Conservation (phyloP, 176 grass and related monocot species). For the Zea luxurians region DNA sequence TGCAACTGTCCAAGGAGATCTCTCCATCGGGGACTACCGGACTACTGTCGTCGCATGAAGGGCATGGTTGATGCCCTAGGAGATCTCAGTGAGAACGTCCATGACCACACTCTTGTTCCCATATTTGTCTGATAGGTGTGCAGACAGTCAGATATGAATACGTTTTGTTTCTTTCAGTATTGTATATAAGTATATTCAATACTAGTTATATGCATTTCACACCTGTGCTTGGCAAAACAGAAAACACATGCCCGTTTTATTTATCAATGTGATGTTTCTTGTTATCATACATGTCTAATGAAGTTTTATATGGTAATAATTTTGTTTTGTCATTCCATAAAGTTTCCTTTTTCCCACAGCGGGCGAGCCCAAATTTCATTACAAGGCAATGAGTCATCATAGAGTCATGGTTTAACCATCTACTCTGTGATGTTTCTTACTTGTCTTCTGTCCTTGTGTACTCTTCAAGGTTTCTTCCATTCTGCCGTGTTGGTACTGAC, state of each 20-base stretch:
- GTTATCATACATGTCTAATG: slow-evolving; percentile 4
- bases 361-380: not conserved
- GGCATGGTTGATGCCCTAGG: no score
- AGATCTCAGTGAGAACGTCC: no score
- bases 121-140: no score
- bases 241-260: not conserved
- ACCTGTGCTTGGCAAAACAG: no score
- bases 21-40: no score
- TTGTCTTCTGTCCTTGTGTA: slow-evolving; percentile 32
- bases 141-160: no score
- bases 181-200: no score
- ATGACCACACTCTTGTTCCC: no score
- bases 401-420: not conserved
- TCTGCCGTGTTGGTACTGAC: slow-evolving; percentile 87
- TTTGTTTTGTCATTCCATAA: slow-evolving; percentile 15
- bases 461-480: slow-evolving; percentile 83
- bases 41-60: no score
- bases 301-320: slow-evolving; percentile 21
- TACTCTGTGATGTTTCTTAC: slow-evolving; percentile 3
- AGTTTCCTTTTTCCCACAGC: not conserved
- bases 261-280: slow-evolving; percentile 3
- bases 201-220: no score
- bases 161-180: no score
- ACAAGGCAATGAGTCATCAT: not conserved
- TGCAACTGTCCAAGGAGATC: no score